Evolutionary conservation across 805 yeast genomes (phyloP).

Genomic region (Tetrapisispora iriomotensis): DNA sequence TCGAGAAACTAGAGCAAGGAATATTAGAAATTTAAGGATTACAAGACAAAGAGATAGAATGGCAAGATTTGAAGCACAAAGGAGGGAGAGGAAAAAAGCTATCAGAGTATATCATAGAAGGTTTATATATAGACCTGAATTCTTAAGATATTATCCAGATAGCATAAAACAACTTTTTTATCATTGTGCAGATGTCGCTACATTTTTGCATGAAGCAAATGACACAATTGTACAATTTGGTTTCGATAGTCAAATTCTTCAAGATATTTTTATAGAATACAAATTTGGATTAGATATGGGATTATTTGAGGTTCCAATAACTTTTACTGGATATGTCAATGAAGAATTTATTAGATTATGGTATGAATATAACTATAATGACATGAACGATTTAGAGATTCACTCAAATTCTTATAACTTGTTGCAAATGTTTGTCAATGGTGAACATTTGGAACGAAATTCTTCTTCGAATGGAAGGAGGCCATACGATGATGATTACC

Average conservation of each 20-base stretch:
- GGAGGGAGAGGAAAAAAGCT: constrained; percentile 1
- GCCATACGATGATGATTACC: background rate
- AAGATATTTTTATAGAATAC: background rate
- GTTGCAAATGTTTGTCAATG: background rate
- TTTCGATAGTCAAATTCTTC: background rate
- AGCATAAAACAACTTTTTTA: background rate
- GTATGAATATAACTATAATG: constrained; percentile 1
- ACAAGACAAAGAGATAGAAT: background rate
- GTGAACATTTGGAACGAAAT: background rate
- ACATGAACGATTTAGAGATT: background rate
- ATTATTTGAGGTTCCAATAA: background rate
- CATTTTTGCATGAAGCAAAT: background rate
- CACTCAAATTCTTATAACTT: background rate
- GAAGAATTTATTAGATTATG: background rate
- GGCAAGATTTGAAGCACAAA: constrained; percentile 1
- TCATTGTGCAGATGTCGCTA: background rate
- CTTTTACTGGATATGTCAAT: background rate
- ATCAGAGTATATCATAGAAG: background rate
- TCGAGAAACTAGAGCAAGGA: background rate
- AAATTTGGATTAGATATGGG: background rate
- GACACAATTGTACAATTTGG: background rate
- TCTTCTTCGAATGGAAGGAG: background rate
- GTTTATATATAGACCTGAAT: constrained; percentile 2
- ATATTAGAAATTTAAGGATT: constrained; percentile 1
- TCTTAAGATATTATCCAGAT: background rate